Base-by-base conservation (phyloP, 2,329 filamentous ascomycete genomes). In the Venturia aucupariae region DNA sequence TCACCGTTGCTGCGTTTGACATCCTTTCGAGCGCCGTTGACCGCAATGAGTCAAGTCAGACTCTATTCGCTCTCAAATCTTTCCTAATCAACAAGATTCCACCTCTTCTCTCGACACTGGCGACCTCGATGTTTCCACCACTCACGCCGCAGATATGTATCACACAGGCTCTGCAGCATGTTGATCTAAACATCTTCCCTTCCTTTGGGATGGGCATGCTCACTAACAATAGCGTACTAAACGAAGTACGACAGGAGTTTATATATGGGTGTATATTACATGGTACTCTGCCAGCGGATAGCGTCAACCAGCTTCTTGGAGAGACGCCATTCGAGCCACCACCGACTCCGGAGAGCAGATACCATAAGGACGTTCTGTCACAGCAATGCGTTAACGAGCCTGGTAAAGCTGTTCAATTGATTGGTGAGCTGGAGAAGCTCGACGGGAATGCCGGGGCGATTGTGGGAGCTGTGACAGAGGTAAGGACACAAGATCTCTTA, bases 371-470 rank as follows among this genome's bases (percentile, higher is more conserved):
- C 35, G 83, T 86, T 38, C 79, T 99, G 15, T 84, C 96, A 0
- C 82, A 86, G 60, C 87, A 94, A 71, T 96, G 92, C 67, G 82
- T 88, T 60, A 82, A 84, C 13, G 90, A 95, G 68, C 84, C 87
- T 0, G 89, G 91, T 67, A 85, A 87, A 67, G 85, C 90, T 0
- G 89, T 92, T 68, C 84, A 86, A 54, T 80, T 96, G 39, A 85
- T 97, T 48, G 84, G 86, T 46, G 91, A 96, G 70, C 80, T 99
- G 30, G 91, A 96, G 65, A 88, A 88, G 61, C 92, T 94, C 82
- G 90, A 96, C 70, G 93, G 93, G 1, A 97, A 97, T 73, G 90
- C 90, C 2, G 91, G 90, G 2, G 90, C 91, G 2, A 90, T 95
- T 22, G 89, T 89, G 61, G 86, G 88, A 66, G 92, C 92, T 35